Conservation (phyloP, 257 asterid species). For the Penstemon davidsonii region DNA sequence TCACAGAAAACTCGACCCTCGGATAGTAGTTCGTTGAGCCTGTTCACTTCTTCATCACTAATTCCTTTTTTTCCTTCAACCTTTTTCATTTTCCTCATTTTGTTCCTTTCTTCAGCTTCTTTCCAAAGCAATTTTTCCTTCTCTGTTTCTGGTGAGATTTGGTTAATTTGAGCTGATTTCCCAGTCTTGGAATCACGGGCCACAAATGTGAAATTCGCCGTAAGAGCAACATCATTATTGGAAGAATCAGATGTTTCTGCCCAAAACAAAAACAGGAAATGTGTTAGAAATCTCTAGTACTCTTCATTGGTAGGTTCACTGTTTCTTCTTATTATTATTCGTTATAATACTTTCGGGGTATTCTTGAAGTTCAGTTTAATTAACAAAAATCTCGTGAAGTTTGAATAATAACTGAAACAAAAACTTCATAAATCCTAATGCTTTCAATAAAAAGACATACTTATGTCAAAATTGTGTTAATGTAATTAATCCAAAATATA, state of each 20-base stretch:
- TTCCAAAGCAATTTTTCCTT: conserved; percentile 65
- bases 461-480: too few relatives aligned
- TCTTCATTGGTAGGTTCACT: too few relatives aligned
- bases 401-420: too few relatives aligned
- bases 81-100: conserved; percentile 56
- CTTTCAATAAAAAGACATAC: too few relatives aligned
- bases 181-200: conserved; percentile 87
- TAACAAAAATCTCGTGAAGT: too few relatives aligned
- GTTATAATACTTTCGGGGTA: too few relatives aligned
- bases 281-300: not conserved
- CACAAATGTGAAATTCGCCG: conserved; percentile 93
- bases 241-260: conserved; percentile 49
- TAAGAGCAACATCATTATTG: conserved; percentile 59
- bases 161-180: conserved; percentile 79
- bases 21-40: conserved; percentile 56
- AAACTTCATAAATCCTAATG: too few relatives aligned
- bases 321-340: too few relatives aligned
- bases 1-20: conserved; percentile 83
- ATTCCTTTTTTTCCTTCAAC: conserved; percentile 55
- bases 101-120: conserved; percentile 86
- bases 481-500: too few relatives aligned
- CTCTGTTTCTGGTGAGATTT: conserved; percentile 69
- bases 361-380: too few relatives aligned
- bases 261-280: conserved; percentile 19
- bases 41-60: conserved; percentile 47